phyloP scores from a whole-genome alignment of 305 asterid genomes.

The Fraxinus sp. region DNA sequence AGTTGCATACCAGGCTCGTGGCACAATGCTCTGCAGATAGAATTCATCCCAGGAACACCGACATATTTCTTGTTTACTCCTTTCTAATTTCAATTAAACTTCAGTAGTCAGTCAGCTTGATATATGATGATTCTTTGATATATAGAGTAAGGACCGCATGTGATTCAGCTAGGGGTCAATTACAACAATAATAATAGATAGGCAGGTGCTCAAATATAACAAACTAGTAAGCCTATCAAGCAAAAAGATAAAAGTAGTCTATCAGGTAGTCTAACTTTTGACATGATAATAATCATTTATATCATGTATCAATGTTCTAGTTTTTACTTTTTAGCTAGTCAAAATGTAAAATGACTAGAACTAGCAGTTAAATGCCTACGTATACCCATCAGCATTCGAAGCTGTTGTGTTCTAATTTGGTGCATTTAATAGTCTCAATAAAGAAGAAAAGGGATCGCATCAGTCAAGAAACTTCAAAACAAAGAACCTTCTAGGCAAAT shows the following conservation, averaged over 20 bases:
- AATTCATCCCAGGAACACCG: constrained; percentile 92
- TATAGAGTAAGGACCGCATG: not conserved
- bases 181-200: not conserved
- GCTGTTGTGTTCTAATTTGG: not conserved
- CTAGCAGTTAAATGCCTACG: not conserved
- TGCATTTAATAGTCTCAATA: not conserved
- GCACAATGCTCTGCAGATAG: constrained; percentile 75
- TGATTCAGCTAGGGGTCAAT: not conserved
- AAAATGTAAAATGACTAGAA: not conserved
- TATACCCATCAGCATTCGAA: not conserved
- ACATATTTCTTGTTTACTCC: constrained; percentile 63
- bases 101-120: constrained; percentile 26
- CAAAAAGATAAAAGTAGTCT: not conserved
- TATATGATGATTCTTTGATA: not conserved
- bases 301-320: not conserved
- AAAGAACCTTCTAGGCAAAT: not conserved
- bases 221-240: not conserved
- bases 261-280: not conserved
- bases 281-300: not conserved
- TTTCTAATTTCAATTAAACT: constrained; percentile 47
- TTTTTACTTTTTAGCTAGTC: not conserved
- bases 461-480: not conserved
- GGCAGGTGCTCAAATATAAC: constrained; percentile 3
- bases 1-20: constrained; percentile 62
- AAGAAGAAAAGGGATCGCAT: not conserved